phyloP scores from a whole-genome alignment of 371 early-diverging fungal species.

The Funneliformis caledonium region DNA sequence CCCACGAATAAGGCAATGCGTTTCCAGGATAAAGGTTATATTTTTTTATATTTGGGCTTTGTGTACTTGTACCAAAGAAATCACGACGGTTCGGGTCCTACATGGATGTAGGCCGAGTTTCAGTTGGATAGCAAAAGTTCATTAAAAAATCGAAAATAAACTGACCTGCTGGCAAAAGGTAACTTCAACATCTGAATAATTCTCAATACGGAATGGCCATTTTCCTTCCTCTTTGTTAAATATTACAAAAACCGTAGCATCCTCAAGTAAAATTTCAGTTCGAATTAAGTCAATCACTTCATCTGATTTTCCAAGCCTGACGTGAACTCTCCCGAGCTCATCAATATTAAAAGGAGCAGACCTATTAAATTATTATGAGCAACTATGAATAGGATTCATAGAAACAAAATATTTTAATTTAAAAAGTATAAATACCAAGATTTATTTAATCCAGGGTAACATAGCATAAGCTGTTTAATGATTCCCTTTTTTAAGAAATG shows the following conservation, averaged over 20 bases:
- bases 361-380: slow-evolving; percentile 48
- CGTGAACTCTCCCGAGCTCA: slow-evolving; percentile 83
- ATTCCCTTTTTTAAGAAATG: slow-evolving; percentile 67
- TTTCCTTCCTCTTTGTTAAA: slow-evolving; percentile 74
- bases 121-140: background rate
- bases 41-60: slow-evolving; percentile 40
- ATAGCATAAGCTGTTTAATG: slow-evolving; percentile 71
- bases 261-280: slow-evolving; percentile 78
- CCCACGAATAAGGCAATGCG: slow-evolving; percentile 92
- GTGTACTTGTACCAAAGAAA: background rate
- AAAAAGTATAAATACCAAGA: slow-evolving; percentile 65
- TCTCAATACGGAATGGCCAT: slow-evolving; percentile 95
- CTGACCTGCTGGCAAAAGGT: slow-evolving; percentile 79
- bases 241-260: slow-evolving; percentile 88
- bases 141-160: background rate
- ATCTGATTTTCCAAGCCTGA: slow-evolving; percentile 72
- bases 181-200: slow-evolving; percentile 80
- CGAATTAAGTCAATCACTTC: slow-evolving; percentile 69
- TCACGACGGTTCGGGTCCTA: slow-evolving; percentile 29
- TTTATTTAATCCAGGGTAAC: slow-evolving; percentile 71
- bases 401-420: background rate
- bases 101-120: background rate
- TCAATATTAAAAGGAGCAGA: slow-evolving; percentile 89
- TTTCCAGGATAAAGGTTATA: slow-evolving; percentile 71
- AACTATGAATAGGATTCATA: background rate